These are phyloP conservation scores for Penicillium paneum DNA, from an alignment of 2,329 filamentous ascomycete genomes.

Conservation along the genomic window DNA sequence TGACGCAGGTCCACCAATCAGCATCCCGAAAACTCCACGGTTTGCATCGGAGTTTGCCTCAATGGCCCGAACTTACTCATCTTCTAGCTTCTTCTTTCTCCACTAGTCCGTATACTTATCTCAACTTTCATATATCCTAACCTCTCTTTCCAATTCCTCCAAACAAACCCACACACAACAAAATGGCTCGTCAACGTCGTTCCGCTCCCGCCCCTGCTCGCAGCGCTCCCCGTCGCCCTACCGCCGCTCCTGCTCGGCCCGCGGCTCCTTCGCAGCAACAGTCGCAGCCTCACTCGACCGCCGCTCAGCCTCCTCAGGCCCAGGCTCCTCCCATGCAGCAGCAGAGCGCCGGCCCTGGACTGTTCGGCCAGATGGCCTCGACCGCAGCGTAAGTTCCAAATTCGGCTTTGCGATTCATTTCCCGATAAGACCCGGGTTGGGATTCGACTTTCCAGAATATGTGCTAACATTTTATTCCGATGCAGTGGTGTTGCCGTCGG, in stretches of 20 bases:
- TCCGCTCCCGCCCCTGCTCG: slow-evolving; percentile 51
- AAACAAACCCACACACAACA: slow-evolving; percentile 25
- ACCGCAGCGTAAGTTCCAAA: slow-evolving; percentile 83
- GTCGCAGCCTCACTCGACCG: slow-evolving; percentile 67
- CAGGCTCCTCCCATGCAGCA: slow-evolving; percentile 50
- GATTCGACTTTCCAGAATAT: neutral
- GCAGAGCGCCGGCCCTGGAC: slow-evolving; percentile 67
- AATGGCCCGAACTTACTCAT: slow-evolving; percentile 24
- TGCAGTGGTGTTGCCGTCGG: slow-evolving; percentile 91
- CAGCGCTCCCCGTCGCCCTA: slow-evolving; percentile 65
- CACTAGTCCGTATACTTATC: slow-evolving; percentile 13
- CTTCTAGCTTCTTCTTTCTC: slow-evolving; percentile 31
- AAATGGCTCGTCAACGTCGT: slow-evolving; percentile 75
- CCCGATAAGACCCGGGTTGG: slow-evolving; percentile 12
- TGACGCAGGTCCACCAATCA: neutral
- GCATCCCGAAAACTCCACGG: neutral
- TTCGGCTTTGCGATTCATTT: neutral
- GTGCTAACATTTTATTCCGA: slow-evolving; percentile 20
- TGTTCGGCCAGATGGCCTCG: slow-evolving; percentile 95
- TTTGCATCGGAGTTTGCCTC: slow-evolving; percentile 18
- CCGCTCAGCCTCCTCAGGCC: slow-evolving; percentile 47
- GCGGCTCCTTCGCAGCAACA: slow-evolving; percentile 59
- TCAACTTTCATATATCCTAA: slow-evolving; percentile 15
- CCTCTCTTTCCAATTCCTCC: slow-evolving; percentile 18
- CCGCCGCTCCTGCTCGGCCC: slow-evolving; percentile 57